Evolutionary conservation across 495 filamentous ascomycete species (phyloP).

Genomic region (Filosporella fistucella): DNA sequence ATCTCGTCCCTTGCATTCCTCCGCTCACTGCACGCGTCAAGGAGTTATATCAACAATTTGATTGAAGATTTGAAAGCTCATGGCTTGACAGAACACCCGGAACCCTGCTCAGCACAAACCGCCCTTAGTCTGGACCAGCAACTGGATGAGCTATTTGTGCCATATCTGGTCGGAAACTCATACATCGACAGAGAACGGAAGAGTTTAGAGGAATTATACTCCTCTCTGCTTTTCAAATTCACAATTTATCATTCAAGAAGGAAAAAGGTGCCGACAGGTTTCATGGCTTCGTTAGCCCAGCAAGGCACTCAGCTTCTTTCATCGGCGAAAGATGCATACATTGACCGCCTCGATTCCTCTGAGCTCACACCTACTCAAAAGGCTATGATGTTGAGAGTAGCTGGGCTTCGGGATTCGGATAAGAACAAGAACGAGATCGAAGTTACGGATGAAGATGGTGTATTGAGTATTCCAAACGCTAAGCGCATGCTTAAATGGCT

Average conservation of each 20-base stretch:
- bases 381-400: conserved; percentile 78
- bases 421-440: conserved; percentile 70
- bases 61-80: conserved; percentile 93
- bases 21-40: conserved; percentile 82
- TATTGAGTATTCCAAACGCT: conserved; percentile 73
- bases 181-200: conserved; percentile 93
- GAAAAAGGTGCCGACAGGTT: conserved; percentile 78
- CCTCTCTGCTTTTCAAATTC: conserved; percentile 91
- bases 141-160: conserved; percentile 92
- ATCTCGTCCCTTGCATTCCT: conserved; percentile 91
- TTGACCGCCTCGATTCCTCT: conserved; percentile 77
- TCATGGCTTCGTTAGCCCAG: conserved; percentile 85
- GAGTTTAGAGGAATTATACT: conserved; percentile 87
- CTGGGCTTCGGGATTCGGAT: conserved; percentile 54
- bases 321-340: conserved; percentile 78
- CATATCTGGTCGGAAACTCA: conserved; percentile 87
- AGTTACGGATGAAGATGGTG: conserved; percentile 82
- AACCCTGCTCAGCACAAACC: conserved; percentile 82
- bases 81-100: conserved; percentile 91
- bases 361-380: conserved; percentile 82
- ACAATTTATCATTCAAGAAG: conserved; percentile 84
- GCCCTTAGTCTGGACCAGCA: conserved; percentile 88
- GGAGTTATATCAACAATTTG: conserved; percentile 75
- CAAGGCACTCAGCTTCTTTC: conserved; percentile 77
- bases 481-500: conserved; percentile 99